Evolutionary conservation across 2,329 filamentous ascomycete genomes (phyloP), one percentile per base, ranked within the genome.

Genomic region (Bipolaris cookei): DNA sequence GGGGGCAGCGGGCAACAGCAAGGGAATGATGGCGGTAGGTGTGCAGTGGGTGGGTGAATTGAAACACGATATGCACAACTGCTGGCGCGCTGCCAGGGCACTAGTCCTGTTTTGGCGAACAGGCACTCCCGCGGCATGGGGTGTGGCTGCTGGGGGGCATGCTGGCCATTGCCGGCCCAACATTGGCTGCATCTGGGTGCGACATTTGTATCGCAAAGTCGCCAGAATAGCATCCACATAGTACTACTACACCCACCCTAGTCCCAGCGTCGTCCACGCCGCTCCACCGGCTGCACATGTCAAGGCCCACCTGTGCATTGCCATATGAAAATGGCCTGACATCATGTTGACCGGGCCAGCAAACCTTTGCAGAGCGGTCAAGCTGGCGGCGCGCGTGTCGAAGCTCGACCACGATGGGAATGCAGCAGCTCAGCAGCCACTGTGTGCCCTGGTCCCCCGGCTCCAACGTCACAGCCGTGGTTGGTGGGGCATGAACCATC

Each of bases 321-420:
- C 41, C 25, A 46, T 52, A 51, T 59, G 54, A 56, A 41, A 53
- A 51, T 49, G 43, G 42, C 50, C 58, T 66, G 61, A 68, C 66
- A 63, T 67, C 59, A 66, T 65, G 45, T 64, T 55, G 58, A 59
- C 54, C 37, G 39, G 28, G 48, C 46, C 50, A 54, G 41, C 58
- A 61, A 58, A 51, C 28, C 54, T 48, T 44, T 45, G 47, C 47
- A 37, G 35, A 51, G 46, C 56, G 52, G 52, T 47, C 46, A 51
- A 47, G 42, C 42, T 30, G 18, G 42, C 42, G 25, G 25, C 23
- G 25, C n/a, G 42, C 56, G 54, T 67, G 63, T 30, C 8, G 51
- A 62, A 59, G 61, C 54, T 54, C 44, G 50, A 46, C 46, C 39
- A 59, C 23, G 54, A 54, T 49, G 47, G 56, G 42, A 61, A 57